Evolutionary conservation across 2,329 filamentous ascomycete genomes (phyloP).

Genomic region (Neurospora sp.): DNA sequence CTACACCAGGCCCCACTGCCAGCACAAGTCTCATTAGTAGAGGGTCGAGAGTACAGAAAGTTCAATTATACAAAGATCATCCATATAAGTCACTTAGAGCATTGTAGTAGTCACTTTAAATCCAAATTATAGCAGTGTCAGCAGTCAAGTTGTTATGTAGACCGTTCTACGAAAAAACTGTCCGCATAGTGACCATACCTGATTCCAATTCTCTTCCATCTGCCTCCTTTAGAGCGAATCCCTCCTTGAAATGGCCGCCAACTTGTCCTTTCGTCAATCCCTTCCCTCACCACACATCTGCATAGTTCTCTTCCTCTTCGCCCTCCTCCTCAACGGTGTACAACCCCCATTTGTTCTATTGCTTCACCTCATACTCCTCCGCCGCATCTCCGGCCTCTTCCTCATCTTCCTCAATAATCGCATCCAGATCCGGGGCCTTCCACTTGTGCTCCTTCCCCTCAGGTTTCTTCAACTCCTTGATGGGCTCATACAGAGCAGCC

Average conservation of each 20-base stretch:
- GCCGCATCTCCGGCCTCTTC: background rate
- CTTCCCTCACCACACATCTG: background rate
- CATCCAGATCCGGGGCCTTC: background rate
- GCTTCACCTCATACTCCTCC: background rate
- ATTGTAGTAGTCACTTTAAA: background rate
- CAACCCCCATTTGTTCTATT: background rate
- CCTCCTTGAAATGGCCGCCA: too few species aligned
- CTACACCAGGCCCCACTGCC: too few species aligned
- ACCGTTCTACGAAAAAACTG: background rate
- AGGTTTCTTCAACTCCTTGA: rapidly evolving
- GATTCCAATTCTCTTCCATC: too few species aligned
- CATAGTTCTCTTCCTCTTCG: background rate
- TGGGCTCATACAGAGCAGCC: rapidly evolving
- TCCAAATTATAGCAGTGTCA: background rate
- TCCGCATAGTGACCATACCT: background rate
- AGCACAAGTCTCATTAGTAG: background rate
- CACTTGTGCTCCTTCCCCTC: rapidly evolving
- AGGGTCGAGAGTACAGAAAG: rapidly evolving
- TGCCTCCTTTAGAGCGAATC: too few species aligned
- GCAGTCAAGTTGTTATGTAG: background rate
- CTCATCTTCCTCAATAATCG: background rate
- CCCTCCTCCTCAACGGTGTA: background rate
- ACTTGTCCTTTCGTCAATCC: too few species aligned
- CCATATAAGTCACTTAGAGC: background rate
- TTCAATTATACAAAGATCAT: rapidly evolving